Evolutionary conservation across 208 protist genomes (phyloP).

Genomic region (Wallacemonas rigidus): DNA sequence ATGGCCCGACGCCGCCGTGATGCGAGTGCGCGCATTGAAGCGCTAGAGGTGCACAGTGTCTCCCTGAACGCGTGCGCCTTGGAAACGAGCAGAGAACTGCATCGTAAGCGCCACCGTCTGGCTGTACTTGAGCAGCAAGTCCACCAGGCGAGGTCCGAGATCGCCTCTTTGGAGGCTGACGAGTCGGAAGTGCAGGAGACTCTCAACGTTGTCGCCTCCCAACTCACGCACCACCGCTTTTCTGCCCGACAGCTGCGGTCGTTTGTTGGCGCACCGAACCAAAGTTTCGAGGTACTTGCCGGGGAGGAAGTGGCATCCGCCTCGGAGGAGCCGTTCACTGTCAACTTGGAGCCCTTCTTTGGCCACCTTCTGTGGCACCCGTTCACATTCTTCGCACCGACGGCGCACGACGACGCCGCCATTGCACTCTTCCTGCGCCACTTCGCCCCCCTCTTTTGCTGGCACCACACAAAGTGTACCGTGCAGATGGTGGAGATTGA

Average conservation of each 20-base stretch:
- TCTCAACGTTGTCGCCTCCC: neutral
- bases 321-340: conserved; percentile 12
- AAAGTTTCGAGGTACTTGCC: conserved; percentile 22
- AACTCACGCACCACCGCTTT: conserved; percentile 5
- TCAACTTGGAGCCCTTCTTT: conserved; percentile 18
- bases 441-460: conserved; percentile 58
- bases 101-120: conserved; percentile 9
- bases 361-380: conserved; percentile 8
- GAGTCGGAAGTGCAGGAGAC: conserved; percentile 20
- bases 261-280: neutral
- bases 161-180: conserved; percentile 12
- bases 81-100: conserved; percentile 3
- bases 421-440: conserved; percentile 37
- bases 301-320: neutral
- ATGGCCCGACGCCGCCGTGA: conserved; percentile 19
- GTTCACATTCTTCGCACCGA: neutral
- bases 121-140: conserved; percentile 23
- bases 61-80: conserved; percentile 16
- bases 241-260: neutral
- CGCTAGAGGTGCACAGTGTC: conserved; percentile 28
- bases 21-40: conserved; percentile 24
- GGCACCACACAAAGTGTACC: conserved; percentile 13
- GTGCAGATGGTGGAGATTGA: conserved; percentile 44
- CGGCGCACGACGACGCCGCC: neutral
- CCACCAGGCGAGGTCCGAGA: conserved; percentile 19